Percentiles rank a stretch among this genome's conserved stretches.
Conservation (phyloP, 148 eudicot species). For the Chenopodium formosanum region DNA sequence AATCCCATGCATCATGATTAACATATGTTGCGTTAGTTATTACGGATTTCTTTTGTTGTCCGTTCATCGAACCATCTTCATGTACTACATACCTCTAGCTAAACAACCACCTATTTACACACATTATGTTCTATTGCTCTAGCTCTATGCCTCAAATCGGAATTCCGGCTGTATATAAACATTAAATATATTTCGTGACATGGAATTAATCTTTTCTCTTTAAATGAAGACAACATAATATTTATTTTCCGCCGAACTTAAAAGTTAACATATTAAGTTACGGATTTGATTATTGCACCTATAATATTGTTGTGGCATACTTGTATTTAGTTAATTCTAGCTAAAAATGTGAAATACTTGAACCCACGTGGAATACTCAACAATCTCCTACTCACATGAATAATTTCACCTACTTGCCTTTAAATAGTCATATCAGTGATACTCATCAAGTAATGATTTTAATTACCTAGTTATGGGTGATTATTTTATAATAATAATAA, state of each 20-base stretch:
- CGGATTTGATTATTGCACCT: too few species aligned
- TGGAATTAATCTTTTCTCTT: too few species aligned
- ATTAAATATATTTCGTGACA: too few species aligned
- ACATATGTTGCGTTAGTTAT: neutral
- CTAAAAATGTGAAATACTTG: neutral
- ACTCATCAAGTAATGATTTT: neutral
- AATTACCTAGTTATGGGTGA: neutral
- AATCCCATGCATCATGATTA: neutral
- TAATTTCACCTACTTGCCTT: neutral
- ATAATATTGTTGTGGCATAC: too few species aligned
- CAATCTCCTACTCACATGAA: neutral
- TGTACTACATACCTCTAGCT: neutral
- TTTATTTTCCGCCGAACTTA: too few species aligned
- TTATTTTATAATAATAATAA: too few species aligned
- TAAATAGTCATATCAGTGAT: neutral
- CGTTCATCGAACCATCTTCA: neutral
- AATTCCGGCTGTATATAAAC: too few species aligned
- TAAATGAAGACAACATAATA: too few species aligned
- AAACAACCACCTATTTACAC: neutral
- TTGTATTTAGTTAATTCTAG: too few species aligned
- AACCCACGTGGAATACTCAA: neutral
- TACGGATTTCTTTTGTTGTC: neutral
- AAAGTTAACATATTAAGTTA: too few species aligned
- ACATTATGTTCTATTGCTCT: too few species aligned
- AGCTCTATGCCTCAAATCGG: too few species aligned